Percentiles rank a stretch among this genome's conserved stretches.
phyloP scores from a whole-genome alignment of 2,329 filamentous ascomycete genomes.

The Ilyonectria mors-panacis region DNA sequence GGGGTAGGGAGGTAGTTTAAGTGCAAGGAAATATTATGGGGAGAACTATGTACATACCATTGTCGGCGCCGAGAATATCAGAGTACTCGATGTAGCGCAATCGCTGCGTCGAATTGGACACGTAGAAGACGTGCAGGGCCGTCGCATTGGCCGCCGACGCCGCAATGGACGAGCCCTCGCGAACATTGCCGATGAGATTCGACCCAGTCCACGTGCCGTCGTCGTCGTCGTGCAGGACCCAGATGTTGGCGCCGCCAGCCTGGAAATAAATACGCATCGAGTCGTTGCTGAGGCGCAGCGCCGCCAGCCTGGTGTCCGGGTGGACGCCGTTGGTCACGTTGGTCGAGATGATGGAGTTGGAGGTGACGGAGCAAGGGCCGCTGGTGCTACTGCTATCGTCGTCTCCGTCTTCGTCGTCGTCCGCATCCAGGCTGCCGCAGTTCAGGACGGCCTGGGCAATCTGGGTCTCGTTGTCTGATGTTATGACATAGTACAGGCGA shows the following conservation, averaged over 20 bases:
- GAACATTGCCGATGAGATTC: slow-evolving; percentile 16
- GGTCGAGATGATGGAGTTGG: slow-evolving; percentile 38
- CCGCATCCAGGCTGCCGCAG: slow-evolving; percentile 29
- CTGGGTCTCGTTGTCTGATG: slow-evolving; percentile 24
- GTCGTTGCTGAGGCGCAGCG: slow-evolving; percentile 29
- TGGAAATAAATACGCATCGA: slow-evolving; percentile 38
- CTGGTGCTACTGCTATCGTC: not conserved
- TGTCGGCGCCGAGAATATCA: slow-evolving; percentile 17
- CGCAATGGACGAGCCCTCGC: slow-evolving; percentile 31
- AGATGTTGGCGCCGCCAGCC: slow-evolving; percentile 31
- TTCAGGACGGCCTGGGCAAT: slow-evolving; percentile 34
- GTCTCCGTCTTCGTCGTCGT: slow-evolving; percentile 5
- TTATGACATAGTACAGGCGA: slow-evolving; percentile 38
- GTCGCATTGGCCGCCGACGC: slow-evolving; percentile 25
- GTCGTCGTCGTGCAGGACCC: slow-evolving; percentile 25
- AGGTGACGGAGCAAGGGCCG: slow-evolving; percentile 27
- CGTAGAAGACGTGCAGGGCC: slow-evolving; percentile 34
- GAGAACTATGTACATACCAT: slow-evolving; percentile 9
- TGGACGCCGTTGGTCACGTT: slow-evolving; percentile 32
- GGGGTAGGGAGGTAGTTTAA: too few relatives aligned
- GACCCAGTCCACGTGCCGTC: slow-evolving; percentile 21
- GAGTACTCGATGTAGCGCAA: slow-evolving; percentile 27
- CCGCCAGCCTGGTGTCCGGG: slow-evolving; percentile 35
- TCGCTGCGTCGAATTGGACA: slow-evolving; percentile 25
- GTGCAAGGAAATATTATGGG: too few relatives aligned